Base-by-base conservation (phyloP, 108 stramenopile species). In the Fistulifera pelliculosa region DNA sequence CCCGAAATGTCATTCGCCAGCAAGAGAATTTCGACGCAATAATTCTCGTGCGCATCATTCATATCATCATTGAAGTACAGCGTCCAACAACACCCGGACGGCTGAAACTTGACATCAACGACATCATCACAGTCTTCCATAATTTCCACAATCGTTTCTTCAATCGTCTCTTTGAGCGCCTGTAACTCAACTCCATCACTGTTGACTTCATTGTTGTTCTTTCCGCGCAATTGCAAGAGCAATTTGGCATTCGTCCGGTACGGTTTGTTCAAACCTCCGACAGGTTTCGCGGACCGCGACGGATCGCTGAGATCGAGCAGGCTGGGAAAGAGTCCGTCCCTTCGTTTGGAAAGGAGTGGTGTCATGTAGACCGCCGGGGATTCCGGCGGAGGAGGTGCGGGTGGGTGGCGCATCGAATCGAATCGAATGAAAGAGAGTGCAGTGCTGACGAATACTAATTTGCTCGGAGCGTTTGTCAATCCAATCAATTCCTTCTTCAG, bases 61-160 rank as follows among this genome's bases (percentile, higher is more conserved):
- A 43, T 45, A 28, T 47, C 26, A 11, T 49, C 12, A 28, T 68
- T 70, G 26, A 79, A 45, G 17, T 68, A 69, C 16, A 78, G 41
- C 19, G 50, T 56, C 77, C 77, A 79, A n/a, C 31, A 50, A 41
- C 72, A 74, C 16, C 77, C 77, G 50, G 64, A 50, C 25, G 77
- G 62, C 18, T 62, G 23, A 38, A 79, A 79, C 15, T 62, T 54
- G 41, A 74, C 28, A n/a, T 47, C 27, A 6, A 64, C 43, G 12
- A 74, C 26, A 41, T 79, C 77, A 2, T 38, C 49, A 17, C 61
- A 22, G 41, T 55, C 50, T 27, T 60, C 69, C 7, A 71, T 66
- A 43, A 68, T 40, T 27, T 74, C 64, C 12, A 54, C 41, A 18
- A 79, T 48, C 39, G 64, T 65, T 38, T 58, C 53, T 25, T 52